Conservation (phyloP, 2,329 filamentous ascomycete species). For the Bipolaris cookei region DNA sequence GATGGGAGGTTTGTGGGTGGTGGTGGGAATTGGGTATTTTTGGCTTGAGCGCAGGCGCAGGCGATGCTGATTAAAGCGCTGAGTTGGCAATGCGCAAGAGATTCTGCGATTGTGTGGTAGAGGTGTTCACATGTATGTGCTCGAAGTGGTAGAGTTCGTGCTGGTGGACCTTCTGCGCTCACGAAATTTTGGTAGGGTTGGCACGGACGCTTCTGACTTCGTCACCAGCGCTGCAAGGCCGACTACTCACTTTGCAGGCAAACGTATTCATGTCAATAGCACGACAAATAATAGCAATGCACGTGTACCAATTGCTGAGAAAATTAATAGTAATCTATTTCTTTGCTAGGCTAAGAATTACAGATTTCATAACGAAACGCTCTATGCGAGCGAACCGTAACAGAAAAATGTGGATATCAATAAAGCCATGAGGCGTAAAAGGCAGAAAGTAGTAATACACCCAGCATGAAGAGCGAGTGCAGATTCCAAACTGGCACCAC, state of each 20-base stretch:
- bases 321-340: not conserved
- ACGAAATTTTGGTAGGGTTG: slow-evolving; percentile 46
- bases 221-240: not conserved
- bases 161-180: slow-evolving; percentile 19
- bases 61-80: not conserved
- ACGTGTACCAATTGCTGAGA: not conserved
- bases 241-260: not conserved
- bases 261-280: not conserved
- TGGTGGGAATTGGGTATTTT: too few relatives aligned
- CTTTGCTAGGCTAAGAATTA: not conserved
- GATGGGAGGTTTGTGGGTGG: too few relatives aligned
- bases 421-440: slow-evolving; percentile 25
- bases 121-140: slow-evolving; percentile 1
- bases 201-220: slow-evolving; percentile 28
- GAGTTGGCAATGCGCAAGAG: too few relatives aligned
- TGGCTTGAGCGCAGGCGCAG: not conserved
- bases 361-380: slow-evolving; percentile 1
- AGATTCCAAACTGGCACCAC: not conserved
- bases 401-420: slow-evolving; percentile 21
- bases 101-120: not conserved
- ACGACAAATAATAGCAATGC: not conserved
- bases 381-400: slow-evolving; percentile 2
- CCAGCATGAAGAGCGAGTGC: not conserved
- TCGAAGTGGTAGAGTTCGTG: slow-evolving; percentile 6
- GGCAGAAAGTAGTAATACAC: slow-evolving; percentile 3